Conservation (phyloP, 179 eudicot genomes). For the Amaranthus tricolor region DNA sequence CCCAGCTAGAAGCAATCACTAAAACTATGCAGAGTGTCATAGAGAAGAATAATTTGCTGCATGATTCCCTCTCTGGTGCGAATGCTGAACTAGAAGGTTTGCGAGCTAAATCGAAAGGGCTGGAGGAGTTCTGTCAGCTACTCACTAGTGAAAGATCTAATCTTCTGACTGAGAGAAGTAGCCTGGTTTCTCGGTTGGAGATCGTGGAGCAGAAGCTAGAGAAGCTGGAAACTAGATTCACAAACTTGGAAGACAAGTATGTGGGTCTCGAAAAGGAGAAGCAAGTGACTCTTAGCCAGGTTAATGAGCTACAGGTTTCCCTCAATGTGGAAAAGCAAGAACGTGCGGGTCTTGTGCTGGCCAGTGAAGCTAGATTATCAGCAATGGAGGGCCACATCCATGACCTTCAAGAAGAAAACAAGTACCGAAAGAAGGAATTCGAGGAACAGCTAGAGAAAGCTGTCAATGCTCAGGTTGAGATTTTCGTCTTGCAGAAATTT, state of each 20-base stretch:
- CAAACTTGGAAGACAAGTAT: constrained; percentile 63
- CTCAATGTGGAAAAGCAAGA: constrained; percentile 68
- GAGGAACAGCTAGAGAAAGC: constrained; percentile 89
- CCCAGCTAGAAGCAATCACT: constrained; percentile 70
- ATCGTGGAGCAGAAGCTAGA: constrained; percentile 66
- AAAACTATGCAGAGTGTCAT: constrained; percentile 77
- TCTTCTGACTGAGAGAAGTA: constrained; percentile 64
- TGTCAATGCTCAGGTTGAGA: constrained; percentile 83
- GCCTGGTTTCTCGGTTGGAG: constrained; percentile 58
- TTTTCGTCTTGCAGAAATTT: constrained; percentile 78
- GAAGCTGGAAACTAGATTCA: constrained; percentile 57
- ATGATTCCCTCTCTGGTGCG: constrained; percentile 66
- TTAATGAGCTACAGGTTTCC: constrained; percentile 56
- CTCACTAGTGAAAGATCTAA: constrained; percentile 62
- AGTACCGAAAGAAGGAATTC: constrained; percentile 60
- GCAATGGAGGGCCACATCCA: constrained; percentile 62
- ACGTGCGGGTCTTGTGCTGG: constrained; percentile 36
- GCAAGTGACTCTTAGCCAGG: constrained; percentile 44
- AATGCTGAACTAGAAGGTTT: constrained; percentile 72
- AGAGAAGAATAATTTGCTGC: constrained; percentile 64
- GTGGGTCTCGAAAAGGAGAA: constrained; percentile 68
- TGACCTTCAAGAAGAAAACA: constrained; percentile 65
- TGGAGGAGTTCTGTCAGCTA: constrained; percentile 69
- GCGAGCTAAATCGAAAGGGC: constrained; percentile 72
- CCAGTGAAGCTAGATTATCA: constrained; percentile 58